Base-by-base conservation (phyloP, 2,329 filamentous ascomycete species). In the Daldinia eschscholtzii region DNA sequence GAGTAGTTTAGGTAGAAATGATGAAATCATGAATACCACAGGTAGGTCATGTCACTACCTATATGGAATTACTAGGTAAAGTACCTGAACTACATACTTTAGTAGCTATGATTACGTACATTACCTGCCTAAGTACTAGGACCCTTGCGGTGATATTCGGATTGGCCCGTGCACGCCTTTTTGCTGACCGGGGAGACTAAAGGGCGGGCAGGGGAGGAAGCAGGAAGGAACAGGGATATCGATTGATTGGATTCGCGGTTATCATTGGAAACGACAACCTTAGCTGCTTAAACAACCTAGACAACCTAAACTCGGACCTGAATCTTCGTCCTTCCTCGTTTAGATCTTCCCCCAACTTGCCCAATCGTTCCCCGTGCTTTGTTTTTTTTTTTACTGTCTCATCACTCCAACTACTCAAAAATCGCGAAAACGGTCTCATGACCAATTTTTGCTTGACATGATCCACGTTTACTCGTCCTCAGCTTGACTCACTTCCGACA, bases 381-480 rank as follows among this genome's bases (percentile, higher is more conserved):
- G 48, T 33, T 28, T 20, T 28, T 20, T 28, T 26, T 42, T 67
- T 64, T 44, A 23, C 53, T 72, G 67, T 72, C 70, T 71, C 67
- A 70, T 71, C 67, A 44, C 56, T 66, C 68, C 58, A 61, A 64
- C 68, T 71, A 71, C 70, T 67, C 66, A 69, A 71, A 71, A 67
- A 57, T 26, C 70, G 68, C 68, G 66, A 71, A 70, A 67, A 57
- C 23, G 72, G 75, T 76, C 75, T 72, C 73, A 76, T 76, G 75
- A 76, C 75, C 74, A 73, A 52, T 68, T 62, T 52, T 70, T 68
- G 70, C 70, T 73, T 74, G 72, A 67, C 63, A 72, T 72, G 74
- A 75, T 76, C 74, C 73, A 72, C 67, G 68, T 71, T 56, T 41
- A 67, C 42, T 56, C 53, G 59, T 20, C 23, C 55, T 59, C 61